Percentiles rank a stretch among this genome's conserved stretches.
phyloP scores from a whole-genome alignment of 129 eudicot genomes.

The Dittrichia graveolens region DNA sequence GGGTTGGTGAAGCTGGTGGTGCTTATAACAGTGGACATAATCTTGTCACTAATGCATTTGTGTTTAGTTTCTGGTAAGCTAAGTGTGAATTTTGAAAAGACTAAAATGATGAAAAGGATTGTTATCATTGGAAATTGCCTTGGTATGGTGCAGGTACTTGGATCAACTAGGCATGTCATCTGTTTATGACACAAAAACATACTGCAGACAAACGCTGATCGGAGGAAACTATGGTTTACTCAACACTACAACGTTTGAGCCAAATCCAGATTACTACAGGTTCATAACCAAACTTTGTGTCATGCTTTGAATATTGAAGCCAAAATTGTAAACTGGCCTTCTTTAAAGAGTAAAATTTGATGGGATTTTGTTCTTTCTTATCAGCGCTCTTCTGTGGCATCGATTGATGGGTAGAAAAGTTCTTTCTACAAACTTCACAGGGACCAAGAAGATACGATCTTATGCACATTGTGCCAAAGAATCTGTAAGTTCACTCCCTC shows the following conservation, averaged over 20 bases:
- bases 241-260: slow-evolving; percentile 69
- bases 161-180: slow-evolving; percentile 93
- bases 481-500: slow-evolving; percentile 56
- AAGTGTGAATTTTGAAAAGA: slow-evolving; percentile 25
- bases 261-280: slow-evolving; percentile 98
- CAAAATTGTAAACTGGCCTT: background rate
- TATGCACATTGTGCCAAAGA: slow-evolving; percentile 89
- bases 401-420: slow-evolving; percentile 82
- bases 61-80: slow-evolving; percentile 79
- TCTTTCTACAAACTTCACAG: slow-evolving; percentile 61
- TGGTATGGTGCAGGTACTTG: slow-evolving; percentile 60
- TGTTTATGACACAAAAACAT: slow-evolving; percentile 65
- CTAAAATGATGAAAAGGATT: slow-evolving; percentile 12
- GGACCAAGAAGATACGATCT: slow-evolving; percentile 72
- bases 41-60: slow-evolving; percentile 75
- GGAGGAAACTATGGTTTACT: slow-evolving; percentile 99
- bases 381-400: slow-evolving; percentile 98
- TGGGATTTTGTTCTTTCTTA: slow-evolving; percentile 14
- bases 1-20: slow-evolving; percentile 99
- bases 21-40: slow-evolving; percentile 84
- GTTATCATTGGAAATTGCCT: background rate
- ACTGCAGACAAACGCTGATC: slow-evolving; percentile 81
- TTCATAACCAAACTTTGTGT: slow-evolving; percentile 7
- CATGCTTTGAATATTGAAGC: slow-evolving; percentile 11
- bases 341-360: slow-evolving; percentile 11